Evolutionary conservation across 2,329 filamentous ascomycete genomes (phyloP), one percentile per base, ranked within the genome.

Genomic region (Salinomyces thailandicus): DNA sequence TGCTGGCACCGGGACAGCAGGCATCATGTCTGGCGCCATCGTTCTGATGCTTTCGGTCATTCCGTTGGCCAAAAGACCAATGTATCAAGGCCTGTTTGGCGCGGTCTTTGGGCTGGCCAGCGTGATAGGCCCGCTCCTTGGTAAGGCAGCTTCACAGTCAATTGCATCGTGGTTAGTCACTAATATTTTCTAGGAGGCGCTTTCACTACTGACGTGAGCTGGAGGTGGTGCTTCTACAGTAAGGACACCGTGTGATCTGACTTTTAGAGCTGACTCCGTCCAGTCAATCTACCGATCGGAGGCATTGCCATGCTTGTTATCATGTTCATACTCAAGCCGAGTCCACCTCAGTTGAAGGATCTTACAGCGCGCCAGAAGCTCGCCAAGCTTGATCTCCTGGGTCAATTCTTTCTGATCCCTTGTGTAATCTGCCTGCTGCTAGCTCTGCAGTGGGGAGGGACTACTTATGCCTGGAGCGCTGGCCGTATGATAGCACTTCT

Each of bases 401-500:
- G 68, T 1, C 53, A 52, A 0, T 44, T 53, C 15, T 48, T 64
- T 22, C 41, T 64, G 5, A 57, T 68, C 41, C 58, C 52, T 1
- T 53, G 54, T 5, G 40, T 60, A 3, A 54, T 69, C 33, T 68
- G 62, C 47, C 47, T 68, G 22, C 51, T 69, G 5, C 60, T 70
- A 17, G 67, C 66, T 19, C 57, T 70, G 5, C 63, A 68, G 35
- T 69, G 66, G 65, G 67, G 65, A 30, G 67, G 66, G 17, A 58
- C 54, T 39, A 64, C 58, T 36, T 67, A 67, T 36, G 48, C 46
- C 7, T 56, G 47, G 66, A 52, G 48, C 5, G 58, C 52, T 37
- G 60, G 50, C 5, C 56, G 59, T 18, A 63, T 69, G 44, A 66
- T 69, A 35, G 62, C 55, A 3, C 57, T 67, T 2, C 50, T 68